Evolutionary conservation across 345 rosid genomes (phyloP).

Genomic region (Brassica carinata): DNA sequence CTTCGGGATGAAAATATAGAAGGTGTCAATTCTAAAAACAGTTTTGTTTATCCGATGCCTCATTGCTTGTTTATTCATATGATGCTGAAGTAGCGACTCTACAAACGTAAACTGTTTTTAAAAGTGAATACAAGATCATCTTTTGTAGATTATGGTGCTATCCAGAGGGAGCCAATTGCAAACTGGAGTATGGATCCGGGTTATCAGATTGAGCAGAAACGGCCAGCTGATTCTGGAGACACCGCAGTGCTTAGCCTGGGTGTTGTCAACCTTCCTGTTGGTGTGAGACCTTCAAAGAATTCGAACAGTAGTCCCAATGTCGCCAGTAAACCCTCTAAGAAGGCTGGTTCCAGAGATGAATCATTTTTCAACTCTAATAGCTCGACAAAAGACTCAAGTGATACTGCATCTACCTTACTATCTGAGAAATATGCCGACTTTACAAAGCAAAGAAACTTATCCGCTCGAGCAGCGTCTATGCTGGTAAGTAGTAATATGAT

Average conservation of each 20-base stretch:
- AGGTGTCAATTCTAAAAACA: slow-evolving; percentile 50
- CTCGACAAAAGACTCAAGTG: slow-evolving; percentile 57
- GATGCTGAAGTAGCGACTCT: too few species aligned
- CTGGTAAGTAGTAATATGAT: slow-evolving; percentile 69
- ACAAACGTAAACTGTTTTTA: too few species aligned
- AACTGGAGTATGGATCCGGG: slow-evolving; percentile 76
- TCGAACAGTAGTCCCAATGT: slow-evolving; percentile 38
- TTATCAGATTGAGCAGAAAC: slow-evolving; percentile 66
- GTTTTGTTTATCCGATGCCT: too few species aligned
- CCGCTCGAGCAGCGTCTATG: slow-evolving; percentile 94
- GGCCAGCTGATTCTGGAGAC: slow-evolving; percentile 57
- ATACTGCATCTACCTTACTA: slow-evolving; percentile 57
- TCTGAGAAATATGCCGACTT: slow-evolving; percentile 59
- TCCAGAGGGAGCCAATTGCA: slow-evolving; percentile 65
- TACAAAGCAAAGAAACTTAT: slow-evolving; percentile 73
- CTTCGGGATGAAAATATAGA: slow-evolving; percentile 48
- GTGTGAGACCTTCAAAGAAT: slow-evolving; percentile 69
- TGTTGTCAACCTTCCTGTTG: slow-evolving; percentile 80
- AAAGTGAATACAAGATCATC: not conserved
- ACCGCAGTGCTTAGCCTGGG: slow-evolving; percentile 53
- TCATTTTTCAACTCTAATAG: slow-evolving; percentile 44
- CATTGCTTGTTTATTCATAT: not conserved
- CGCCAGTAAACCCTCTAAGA: slow-evolving; percentile 42
- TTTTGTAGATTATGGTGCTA: slow-evolving; percentile 57
- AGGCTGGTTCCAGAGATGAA: slow-evolving; percentile 47